Base-by-base conservation (phyloP, 2,329 filamentous ascomycete species). In the Fonsecaea multimorphosa region DNA sequence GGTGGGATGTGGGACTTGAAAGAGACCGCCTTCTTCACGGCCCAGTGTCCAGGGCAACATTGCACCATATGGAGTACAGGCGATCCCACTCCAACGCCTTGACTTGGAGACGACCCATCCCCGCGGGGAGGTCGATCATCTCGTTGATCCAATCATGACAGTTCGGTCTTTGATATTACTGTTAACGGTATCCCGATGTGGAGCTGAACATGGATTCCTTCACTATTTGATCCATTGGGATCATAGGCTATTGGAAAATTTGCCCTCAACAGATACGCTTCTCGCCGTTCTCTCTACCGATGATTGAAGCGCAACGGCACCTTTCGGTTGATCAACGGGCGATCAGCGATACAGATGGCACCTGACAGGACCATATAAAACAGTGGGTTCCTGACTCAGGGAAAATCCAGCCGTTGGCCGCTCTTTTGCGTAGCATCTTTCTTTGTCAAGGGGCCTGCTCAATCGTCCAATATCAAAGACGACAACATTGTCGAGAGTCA, bases 211-310 rank as follows among this genome's bases (percentile, higher is more conserved):
- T 38, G 44, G 27, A 52, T 54, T 46, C 27, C 32, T 24, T 34
- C 19, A 52, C 54, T 24, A n/a, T 31, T 8, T 29, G 49, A 49
- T 55, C 34, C 36, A 27, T 19, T 29, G 22, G 22, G 19, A 34
- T 52, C 44, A 60, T 52, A 60, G 46, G 19, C 58, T 60, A 60
- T 60, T 52, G 32, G n/a, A 19, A 34, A n/a, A 24, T 40, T 38
- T 40, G 52, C 29, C 38, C 27, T 61, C 36, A 29, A 16, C 27
- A 32, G 53, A 24, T 38, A 52, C 54, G 36, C 32, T 54, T 59
- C 59, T 64, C 61, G 61, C 61, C 61, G 55, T 57, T 44, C 4
- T 59, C 61, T 64, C 2, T 27, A 19, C 61, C 61, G 61, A 59
- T 36, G 34, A 12, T 14, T 8, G 36, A 31, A 32, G 24, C 19